phyloP scores from a whole-genome alignment of 768 basidiomycete species.

The Pilatotrama ljubarskyi region DNA sequence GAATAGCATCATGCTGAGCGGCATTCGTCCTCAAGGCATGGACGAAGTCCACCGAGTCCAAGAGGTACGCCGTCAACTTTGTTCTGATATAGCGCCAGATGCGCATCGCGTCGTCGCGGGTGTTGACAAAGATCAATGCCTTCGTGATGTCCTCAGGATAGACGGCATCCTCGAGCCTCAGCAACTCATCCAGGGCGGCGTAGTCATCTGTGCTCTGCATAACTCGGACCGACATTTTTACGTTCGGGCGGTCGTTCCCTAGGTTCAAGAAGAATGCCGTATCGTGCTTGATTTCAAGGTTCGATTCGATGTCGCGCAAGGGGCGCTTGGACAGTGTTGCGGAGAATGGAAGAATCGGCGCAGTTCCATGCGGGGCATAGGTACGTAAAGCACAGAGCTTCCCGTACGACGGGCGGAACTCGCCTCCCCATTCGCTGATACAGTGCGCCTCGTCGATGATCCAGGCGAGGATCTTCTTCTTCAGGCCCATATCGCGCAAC shows the following conservation, averaged over 20 bases:
- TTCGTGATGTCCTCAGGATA: background rate
- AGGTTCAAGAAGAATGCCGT: background rate
- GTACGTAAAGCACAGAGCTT: slow-evolving; percentile 22
- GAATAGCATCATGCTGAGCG: no score
- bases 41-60: background rate
- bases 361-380: background rate
- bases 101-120: background rate
- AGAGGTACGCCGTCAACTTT: background rate
- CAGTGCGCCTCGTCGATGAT: slow-evolving; percentile 45
- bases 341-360: background rate
- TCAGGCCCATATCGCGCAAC: slow-evolving; percentile 16
- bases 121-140: background rate
- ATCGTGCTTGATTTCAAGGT: background rate
- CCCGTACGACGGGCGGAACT: slow-evolving; percentile 35
- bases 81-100: background rate
- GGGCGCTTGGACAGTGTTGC: background rate
- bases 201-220: background rate
- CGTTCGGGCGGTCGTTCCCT: slow-evolving; percentile 1
- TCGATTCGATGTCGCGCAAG: background rate
- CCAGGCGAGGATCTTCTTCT: slow-evolving; percentile 23
- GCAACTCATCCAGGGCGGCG: background rate
- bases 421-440: slow-evolving; percentile 36
- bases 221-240: background rate
- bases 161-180: background rate
- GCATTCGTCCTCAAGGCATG: no score